Percentiles rank a stretch among this genome's conserved stretches.
Conservation (phyloP, 1,139 yeast genomes). For the Pichia sp. region DNA sequence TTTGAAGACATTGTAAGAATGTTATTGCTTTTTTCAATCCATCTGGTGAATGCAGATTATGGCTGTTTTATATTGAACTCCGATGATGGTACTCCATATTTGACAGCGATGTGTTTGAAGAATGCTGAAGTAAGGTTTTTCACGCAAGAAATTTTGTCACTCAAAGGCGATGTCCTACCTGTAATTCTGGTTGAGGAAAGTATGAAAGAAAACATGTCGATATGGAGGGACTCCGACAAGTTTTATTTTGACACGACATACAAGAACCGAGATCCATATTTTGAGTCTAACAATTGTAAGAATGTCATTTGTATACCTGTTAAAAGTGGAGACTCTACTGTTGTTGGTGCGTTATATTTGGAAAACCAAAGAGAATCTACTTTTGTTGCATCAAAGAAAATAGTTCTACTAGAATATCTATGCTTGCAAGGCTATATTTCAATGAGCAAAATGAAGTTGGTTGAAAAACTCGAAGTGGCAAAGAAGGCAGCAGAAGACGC, state of each 20-base stretch:
- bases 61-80: constrained; percentile 35
- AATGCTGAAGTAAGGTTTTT: constrained; percentile 36
- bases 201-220: constrained; percentile 38
- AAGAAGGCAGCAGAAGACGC: constrained; percentile 57
- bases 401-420: constrained; percentile 43
- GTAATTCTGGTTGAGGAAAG: constrained; percentile 40
- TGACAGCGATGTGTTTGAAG: constrained; percentile 44
- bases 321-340: constrained; percentile 38
- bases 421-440: constrained; percentile 56
- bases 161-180: constrained; percentile 46
- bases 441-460: constrained; percentile 45
- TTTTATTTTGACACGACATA: constrained; percentile 37
- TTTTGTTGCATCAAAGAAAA: constrained; percentile 33
- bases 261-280: constrained; percentile 42
- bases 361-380: constrained; percentile 33
- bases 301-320: constrained; percentile 48
- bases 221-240: constrained; percentile 39
- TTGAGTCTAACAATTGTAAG: constrained; percentile 34
- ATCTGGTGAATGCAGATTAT: constrained; percentile 29
- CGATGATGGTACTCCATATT: constrained; percentile 36
- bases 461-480: constrained; percentile 49
- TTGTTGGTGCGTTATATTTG: constrained; percentile 47
- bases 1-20: constrained; percentile 39
- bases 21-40: constrained; percentile 40
- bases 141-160: constrained; percentile 40